Percentiles rank a stretch among this genome's conserved stretches.
Evolutionary conservation across 2,329 filamentous ascomycete species (phyloP).

Genomic region (Diplodia seriata): DNA sequence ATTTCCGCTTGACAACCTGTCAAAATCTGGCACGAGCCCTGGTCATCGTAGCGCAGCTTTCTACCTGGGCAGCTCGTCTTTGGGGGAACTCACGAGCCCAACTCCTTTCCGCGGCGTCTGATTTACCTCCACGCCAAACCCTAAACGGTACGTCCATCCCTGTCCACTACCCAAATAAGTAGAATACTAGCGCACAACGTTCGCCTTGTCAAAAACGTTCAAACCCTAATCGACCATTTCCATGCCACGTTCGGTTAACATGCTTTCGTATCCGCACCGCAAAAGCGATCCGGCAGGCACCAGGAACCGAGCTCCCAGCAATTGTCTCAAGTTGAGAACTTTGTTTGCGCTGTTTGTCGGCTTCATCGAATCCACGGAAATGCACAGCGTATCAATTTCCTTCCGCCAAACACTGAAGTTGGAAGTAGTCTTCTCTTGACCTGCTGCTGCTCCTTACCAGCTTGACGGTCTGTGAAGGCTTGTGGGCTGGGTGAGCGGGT

Average conservation of each 20-base stretch:
- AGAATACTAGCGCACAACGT: not conserved
- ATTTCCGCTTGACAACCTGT: not conserved
- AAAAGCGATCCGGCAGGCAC: not conserved
- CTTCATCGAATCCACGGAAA: no score
- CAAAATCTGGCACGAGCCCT: not conserved
- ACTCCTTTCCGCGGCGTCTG: not conserved
- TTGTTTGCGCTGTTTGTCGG: not conserved
- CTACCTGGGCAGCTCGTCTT: not conserved
- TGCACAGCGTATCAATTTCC: no score
- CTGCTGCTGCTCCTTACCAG: no score
- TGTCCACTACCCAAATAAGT: not conserved
- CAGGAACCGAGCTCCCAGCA: not conserved
- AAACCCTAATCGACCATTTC: not conserved
- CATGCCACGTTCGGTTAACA: not conserved
- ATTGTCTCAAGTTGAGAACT: not conserved
- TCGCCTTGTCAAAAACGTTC: not conserved
- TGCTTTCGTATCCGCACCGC: not conserved
- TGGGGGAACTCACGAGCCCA: not conserved
- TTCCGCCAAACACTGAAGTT: no score
- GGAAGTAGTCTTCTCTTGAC: no score
- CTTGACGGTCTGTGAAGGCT: no score
- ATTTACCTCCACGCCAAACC: constrained; percentile 2
- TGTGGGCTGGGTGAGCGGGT: no score
- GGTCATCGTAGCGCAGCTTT: not conserved
- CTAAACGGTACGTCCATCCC: constrained; percentile 6